Percentiles rank a stretch among this genome's conserved stretches.
Evolutionary conservation across 2,329 filamentous ascomycete species (phyloP).

Genomic region (Phialophora chinensis): DNA sequence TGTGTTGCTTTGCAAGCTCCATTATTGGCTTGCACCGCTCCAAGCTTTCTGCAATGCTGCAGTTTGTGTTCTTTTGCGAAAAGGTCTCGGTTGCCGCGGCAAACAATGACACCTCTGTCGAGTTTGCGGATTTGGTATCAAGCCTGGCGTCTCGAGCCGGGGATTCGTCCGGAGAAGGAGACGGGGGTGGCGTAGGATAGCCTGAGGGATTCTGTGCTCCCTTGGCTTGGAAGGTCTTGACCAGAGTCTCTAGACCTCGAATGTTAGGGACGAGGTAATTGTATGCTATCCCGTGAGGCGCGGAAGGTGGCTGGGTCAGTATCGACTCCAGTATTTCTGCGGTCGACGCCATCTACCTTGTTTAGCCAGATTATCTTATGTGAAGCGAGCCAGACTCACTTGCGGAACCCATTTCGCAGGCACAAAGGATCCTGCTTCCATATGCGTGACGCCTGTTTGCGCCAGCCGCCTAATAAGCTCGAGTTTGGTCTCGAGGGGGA

Average conservation of each 20-base stretch:
- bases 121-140: slow-evolving; percentile 51
- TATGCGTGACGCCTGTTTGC: slow-evolving; percentile 56
- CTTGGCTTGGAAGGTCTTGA: slow-evolving; percentile 58
- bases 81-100: slow-evolving; percentile 70
- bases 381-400: slow-evolving; percentile 43
- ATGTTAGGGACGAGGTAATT: slow-evolving; percentile 71
- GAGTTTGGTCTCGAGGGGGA: slow-evolving; percentile 56
- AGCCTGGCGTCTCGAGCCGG: slow-evolving; percentile 37
- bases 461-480: slow-evolving; percentile 56
- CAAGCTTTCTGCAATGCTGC: slow-evolving; percentile 66
- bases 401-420: slow-evolving; percentile 62
- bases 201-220: slow-evolving; percentile 44
- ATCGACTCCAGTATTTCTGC: slow-evolving; percentile 64
- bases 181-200: slow-evolving; percentile 42
- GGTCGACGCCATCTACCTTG: slow-evolving; percentile 66
- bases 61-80: slow-evolving; percentile 70
- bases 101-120: slow-evolving; percentile 66
- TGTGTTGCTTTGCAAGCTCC: slow-evolving; percentile 59
- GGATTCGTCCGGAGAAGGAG: slow-evolving; percentile 45
- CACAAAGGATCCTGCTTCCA: slow-evolving; percentile 61
- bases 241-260: slow-evolving; percentile 65
- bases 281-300: slow-evolving; percentile 62
- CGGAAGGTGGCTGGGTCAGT: slow-evolving; percentile 56
- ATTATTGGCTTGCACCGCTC: slow-evolving; percentile 65
- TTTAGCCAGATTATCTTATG: background rate